Conservation (phyloP, 495 filamentous ascomycete genomes). For the Symbiotaphrina buchneri region DNA sequence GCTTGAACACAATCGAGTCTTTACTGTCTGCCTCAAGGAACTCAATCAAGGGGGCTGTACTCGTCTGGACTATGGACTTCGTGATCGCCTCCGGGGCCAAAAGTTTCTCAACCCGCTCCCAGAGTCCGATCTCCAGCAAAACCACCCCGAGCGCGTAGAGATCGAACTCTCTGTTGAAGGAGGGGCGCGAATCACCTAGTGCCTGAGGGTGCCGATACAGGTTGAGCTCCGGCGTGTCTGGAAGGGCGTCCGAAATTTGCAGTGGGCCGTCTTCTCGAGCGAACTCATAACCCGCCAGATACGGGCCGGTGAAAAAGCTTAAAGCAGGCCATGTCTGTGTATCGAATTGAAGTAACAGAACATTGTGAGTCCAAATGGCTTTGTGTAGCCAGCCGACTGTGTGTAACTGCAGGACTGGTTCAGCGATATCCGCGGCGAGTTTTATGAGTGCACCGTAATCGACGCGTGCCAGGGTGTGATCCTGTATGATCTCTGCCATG, state of each 20-base stretch:
- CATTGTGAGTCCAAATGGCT: conserved; percentile 25
- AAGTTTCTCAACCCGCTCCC: conserved; percentile 9
- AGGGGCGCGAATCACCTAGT: conserved; percentile 9
- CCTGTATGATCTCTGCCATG: background rate
- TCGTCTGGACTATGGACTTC: no score
- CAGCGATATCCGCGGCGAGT: background rate
- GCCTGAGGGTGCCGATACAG: conserved; percentile 14
- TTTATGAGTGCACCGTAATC: no score
- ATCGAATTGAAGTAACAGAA: conserved; percentile 27
- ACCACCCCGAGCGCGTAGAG: conserved; percentile 13
- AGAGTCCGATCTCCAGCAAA: conserved; percentile 12
- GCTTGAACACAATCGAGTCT: no score
- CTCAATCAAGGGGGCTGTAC: no score
- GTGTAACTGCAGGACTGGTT: conserved; percentile 15
- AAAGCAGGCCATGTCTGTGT: conserved; percentile 12
- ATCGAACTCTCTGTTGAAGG: conserved; percentile 11
- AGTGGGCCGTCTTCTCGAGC: no score
- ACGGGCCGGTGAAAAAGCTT: conserved; percentile 14
- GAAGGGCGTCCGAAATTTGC: no score
- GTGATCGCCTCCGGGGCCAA: no score
- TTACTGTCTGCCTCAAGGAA: no score
- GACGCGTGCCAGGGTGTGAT: background rate
- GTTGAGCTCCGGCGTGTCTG: conserved; percentile 8
- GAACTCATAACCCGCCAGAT: conserved; percentile 30
- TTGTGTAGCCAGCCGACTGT: conserved; percentile 36